Base-by-base conservation (phyloP, 371 early-diverging fungal genomes). In the Choanephora cucurbitarum region DNA sequence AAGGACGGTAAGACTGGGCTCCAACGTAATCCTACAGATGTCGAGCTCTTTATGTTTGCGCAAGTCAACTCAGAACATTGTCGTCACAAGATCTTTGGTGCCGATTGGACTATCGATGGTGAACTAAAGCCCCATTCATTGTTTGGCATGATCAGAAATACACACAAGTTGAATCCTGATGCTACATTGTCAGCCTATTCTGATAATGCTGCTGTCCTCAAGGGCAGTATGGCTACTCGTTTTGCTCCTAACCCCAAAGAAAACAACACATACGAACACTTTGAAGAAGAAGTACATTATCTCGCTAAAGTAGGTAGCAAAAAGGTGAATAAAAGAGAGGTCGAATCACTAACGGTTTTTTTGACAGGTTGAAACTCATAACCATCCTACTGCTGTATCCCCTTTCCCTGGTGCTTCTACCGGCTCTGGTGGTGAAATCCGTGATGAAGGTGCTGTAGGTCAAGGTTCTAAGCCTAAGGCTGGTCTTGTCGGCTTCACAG, bases 21-120 rank as follows among this genome's bases (percentile, higher is more conserved):
- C 10, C 73, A 68, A 11, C 86, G 96, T 49, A 90, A 94, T 60
- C 97, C 97, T 9, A 96, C 98, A n/a, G 97, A 98, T 67, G 95
- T 93, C 3, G 97, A 97, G 77, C 81, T 98, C 44, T 93, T 98
- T 83, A 98, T 98, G 98, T 98, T 98, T 89, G 97, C 97, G 42
- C 98, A 97, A 70, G 97, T 98, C 68, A 97, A 98, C 75, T 95
- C 96, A 33, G 98, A 98, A 79, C 98, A 98, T 75, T 98, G 98
- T 77, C 86, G 98, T 15, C 98, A 98, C 87, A 97, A 98, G 85
- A 95, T 98, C 58, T 98, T 98, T 80, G 81, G 91, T 50, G 97
- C 96, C 17, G 81, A 91, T 49, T 98, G 98, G 98, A 93, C 91
- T 9, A 91, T 98, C 50, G 95, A 96, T 66, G 91, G 92, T 23